phyloP scores from a whole-genome alignment of 768 basidiomycete genomes.

The Tricholoma sp. region DNA sequence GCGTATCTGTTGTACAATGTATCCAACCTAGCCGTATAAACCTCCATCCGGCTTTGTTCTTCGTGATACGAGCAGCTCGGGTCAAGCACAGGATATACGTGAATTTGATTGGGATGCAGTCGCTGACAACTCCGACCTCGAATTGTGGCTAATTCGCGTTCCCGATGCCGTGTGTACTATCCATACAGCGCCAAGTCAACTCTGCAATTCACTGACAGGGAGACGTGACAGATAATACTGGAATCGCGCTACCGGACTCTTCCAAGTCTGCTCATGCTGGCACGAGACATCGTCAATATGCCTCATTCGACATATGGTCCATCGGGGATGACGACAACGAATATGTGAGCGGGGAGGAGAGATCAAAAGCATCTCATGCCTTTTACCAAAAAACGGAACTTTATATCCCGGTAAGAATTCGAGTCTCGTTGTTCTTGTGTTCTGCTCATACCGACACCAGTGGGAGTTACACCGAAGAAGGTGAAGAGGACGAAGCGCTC shows the following conservation, averaged over 20 bases:
- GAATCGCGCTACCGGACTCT: too few relatives aligned
- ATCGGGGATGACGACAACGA: conserved; percentile 38
- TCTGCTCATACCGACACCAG: neutral
- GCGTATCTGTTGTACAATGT: conserved; percentile 45
- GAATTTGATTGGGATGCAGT: too few relatives aligned
- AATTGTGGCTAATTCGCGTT: too few relatives aligned
- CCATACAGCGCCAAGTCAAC: too few relatives aligned
- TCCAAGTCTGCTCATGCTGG: conserved; percentile 41
- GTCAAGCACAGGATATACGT: too few relatives aligned
- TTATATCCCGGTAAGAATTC: conserved; percentile 47
- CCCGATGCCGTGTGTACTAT: too few relatives aligned
- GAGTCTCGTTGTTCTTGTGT: too few relatives aligned
- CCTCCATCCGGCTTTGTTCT: conserved; percentile 53
- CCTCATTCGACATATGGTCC: conserved; percentile 63
- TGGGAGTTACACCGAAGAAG: too few relatives aligned
- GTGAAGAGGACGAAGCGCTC: neutral
- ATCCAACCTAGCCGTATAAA: conserved; percentile 54
- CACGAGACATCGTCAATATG: conserved; percentile 45
- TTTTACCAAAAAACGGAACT: conserved; percentile 61
- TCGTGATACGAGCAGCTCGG: too few relatives aligned
- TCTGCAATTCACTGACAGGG: too few relatives aligned
- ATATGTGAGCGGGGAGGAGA: conserved; percentile 57
- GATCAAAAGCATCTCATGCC: conserved; percentile 51
- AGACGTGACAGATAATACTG: too few relatives aligned
- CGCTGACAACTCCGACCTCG: too few relatives aligned